phyloP scores from a whole-genome alignment of 768 basidiomycete genomes.

The Dioszegia hungarica region DNA sequence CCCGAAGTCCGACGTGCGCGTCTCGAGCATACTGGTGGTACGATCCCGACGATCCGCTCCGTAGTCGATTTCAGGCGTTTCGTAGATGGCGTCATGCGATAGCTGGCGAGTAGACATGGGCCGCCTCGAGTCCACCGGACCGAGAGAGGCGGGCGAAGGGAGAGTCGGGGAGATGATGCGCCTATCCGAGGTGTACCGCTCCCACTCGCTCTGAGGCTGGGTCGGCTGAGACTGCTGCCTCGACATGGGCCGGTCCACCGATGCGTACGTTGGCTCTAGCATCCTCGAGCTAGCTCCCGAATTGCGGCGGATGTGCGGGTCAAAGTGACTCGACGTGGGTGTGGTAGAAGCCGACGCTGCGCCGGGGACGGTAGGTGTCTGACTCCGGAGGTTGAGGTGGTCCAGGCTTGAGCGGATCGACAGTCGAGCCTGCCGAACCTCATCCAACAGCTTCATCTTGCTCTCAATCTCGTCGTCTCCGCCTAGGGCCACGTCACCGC shows the following conservation, averaged over 20 bases:
- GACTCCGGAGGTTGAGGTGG: constrained; percentile 58
- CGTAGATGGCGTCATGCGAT: constrained; percentile 53
- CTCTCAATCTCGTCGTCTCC: constrained; percentile 32
- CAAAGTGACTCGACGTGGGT: background rate
- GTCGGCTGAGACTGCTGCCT: background rate
- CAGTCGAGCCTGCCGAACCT: constrained; percentile 39
- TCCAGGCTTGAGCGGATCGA: constrained; percentile 38
- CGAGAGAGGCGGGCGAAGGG: constrained; percentile 52
- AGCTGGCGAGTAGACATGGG: constrained; percentile 51
- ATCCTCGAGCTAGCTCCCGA: constrained; percentile 1
- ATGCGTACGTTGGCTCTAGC: background rate
- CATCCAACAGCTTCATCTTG: constrained; percentile 43
- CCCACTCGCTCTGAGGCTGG: constrained; percentile 59
- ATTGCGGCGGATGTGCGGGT: background rate
- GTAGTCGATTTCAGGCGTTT: no score
- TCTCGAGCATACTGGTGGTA: constrained; percentile 64
- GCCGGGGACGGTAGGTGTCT: constrained; percentile 31
- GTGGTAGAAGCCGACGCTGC: background rate
- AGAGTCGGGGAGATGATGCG: constrained; percentile 78
- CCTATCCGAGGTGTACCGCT: constrained; percentile 75
- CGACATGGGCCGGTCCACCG: background rate
- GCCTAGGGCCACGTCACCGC: no score
- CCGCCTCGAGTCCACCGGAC: background rate
- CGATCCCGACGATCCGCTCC: constrained; percentile 60
- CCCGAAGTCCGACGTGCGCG: constrained; percentile 38